phyloP scores from a whole-genome alignment of 257 asterid species.

The Linaria vulgaris region DNA sequence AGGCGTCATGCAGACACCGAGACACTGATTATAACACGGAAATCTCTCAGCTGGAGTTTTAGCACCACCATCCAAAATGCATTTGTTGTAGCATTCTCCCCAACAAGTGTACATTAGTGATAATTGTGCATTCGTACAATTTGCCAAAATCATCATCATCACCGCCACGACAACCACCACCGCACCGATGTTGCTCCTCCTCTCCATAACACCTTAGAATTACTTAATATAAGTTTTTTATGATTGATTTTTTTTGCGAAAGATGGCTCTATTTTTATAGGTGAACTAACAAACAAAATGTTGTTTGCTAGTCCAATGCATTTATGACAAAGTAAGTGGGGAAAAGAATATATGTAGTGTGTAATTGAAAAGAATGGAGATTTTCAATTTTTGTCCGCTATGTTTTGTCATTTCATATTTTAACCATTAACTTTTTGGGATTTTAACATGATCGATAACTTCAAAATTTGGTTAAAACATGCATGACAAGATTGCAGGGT shows the following conservation, averaged over 20 bases:
- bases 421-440: too few relatives aligned
- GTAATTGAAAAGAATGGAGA: too few relatives aligned
- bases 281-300: too few relatives aligned
- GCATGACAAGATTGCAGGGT: too few relatives aligned
- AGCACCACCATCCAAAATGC: background rate
- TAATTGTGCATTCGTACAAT: background rate
- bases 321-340: background rate
- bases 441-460: too few relatives aligned
- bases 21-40: constrained; percentile 8
- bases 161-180: background rate
- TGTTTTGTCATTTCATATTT: too few relatives aligned
- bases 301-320: background rate
- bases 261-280: background rate
- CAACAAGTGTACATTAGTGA: constrained; percentile 7
- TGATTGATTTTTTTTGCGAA: background rate
- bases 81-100: constrained; percentile 12
- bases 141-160: background rate
- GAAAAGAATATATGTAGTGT: background rate
- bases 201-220: background rate
- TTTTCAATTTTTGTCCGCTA: too few relatives aligned
- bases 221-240: background rate
- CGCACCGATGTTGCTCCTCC: background rate
- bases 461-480: too few relatives aligned
- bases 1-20: background rate
- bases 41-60: background rate